Evolutionary conservation across 2,329 filamentous ascomycete species (phyloP), one percentile per base, ranked within the genome.

Genomic region (Rutstroemia sydowiana): DNA sequence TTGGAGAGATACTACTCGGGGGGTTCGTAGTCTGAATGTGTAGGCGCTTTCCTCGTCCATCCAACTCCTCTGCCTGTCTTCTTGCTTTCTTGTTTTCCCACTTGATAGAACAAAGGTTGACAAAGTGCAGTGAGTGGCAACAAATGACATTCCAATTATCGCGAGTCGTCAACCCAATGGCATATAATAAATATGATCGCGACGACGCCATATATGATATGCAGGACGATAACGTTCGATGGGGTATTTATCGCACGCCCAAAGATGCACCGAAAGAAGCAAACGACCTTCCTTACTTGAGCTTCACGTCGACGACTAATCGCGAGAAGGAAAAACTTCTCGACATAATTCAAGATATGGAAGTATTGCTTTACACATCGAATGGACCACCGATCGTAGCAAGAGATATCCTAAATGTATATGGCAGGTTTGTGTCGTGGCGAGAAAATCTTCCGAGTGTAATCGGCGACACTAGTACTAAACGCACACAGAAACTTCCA

Each of bases 21-120:
- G 67, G 2, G 52, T 69, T 9, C 60, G 59, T 21, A 63, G 61
- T 42, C 57, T 69, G 48, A 64, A 62, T 41, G 59, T 66, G 67
- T 69, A 51, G 61, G 65, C 62, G 30, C 9, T 20, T 20, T 21
- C n/a, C 37, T 23, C 37, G 39, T 8, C 6, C 11, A 52, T 3
- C 9, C n/a, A 39, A 11, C 34, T 21, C 14, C 23, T 18, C 7
- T 37, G 13, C 11, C n/a, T 14, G 34, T 13, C n/a, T n/a, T n/a
- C n/a, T n/a, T n/a, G n/a, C n/a, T 26, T 7, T 14, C 31, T 13
- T 14, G 5, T 10, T 28, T 30, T 41, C 2, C 16, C 37, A 41
- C 7, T 16, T 32, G 16, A 16, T 32, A 8, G 13, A n/a, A 16
- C 10, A n/a, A 21, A 16, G 26, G 54, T 61, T 66, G 59, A 67